A percentile compares a stretch with the other conserved stretches of the same genome.
Conservation (phyloP, 2,329 filamentous ascomycete genomes). For the Aspergillus pseudoviridinutans region DNA sequence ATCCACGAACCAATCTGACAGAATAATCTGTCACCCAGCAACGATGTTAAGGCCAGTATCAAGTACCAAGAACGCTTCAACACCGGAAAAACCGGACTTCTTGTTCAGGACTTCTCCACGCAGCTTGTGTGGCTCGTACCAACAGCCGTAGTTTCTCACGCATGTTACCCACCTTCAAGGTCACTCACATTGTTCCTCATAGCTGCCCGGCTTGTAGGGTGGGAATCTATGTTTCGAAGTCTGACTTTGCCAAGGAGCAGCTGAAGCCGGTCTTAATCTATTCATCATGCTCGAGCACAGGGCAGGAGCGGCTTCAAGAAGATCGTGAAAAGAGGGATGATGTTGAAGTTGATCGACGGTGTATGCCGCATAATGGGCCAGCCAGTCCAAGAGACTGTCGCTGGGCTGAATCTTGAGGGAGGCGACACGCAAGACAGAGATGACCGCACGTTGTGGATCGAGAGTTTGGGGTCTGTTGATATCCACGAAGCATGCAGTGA, state of each 20-base stretch:
- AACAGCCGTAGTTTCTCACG: background rate
- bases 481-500: background rate
- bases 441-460: constrained; percentile 1
- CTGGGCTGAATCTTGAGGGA: background rate
- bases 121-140: no score
- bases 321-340: constrained; percentile 5
- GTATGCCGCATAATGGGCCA: constrained; percentile 7
- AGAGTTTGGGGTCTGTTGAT: background rate
- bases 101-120: no score
- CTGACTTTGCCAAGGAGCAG: background rate
- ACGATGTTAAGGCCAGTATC: no score
- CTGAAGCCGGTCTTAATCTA: background rate
- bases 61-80: no score
- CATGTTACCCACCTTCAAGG: background rate
- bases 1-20: background rate
- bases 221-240: background rate
- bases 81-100: no score
- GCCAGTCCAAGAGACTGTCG: constrained; percentile 5
- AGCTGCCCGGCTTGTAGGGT: background rate
- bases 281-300: constrained; percentile 7
- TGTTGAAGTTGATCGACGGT: background rate
- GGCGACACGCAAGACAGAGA: background rate
- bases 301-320: constrained; percentile 3
- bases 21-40: background rate
- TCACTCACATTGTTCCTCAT: background rate